Base-by-base conservation (phyloP, 2,329 filamentous ascomycete species). In the Phaeosphaeriaceae sp. region DNA sequence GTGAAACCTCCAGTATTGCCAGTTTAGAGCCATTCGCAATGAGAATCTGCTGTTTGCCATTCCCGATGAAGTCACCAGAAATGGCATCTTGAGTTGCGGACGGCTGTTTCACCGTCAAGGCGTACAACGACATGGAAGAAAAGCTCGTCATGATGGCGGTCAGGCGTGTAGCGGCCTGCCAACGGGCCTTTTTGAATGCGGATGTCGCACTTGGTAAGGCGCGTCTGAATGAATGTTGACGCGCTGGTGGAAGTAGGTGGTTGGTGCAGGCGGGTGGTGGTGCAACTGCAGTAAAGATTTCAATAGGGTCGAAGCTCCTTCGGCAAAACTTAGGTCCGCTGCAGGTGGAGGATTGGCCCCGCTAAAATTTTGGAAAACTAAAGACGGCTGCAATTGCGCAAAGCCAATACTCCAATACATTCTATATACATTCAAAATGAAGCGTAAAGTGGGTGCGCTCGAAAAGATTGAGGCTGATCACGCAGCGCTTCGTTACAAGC, bases 51-150 rank as follows among this genome's bases (percentile, higher is more conserved):
- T 99, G 94, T 77, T 97, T 93, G 78, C 93, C 96, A 58, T 91
- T 96, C 61, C 93, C 92, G 52, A 91, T 87, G 76, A 97, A 97
- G 78, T 97, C 93, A 64, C 94, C 95, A 52, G 96, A 83, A 60
- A 97, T 88, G 58, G 94, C 92, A 77, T 96, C 89, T 42, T 88
- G 92, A 68, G 96, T 86, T 52, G 91, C 89, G 61, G 92, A 92
- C 28, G 94, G 90, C 64, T 90, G 88, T 77, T 97, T 92, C 69
- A 99, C 87, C 63, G 94, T 97, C 79, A 99, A 83, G 68, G 91
- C 94, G 80, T 99, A 99, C 79, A 99, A 87, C 75, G 97, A 97
- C 91, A 97, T 96, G 74, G 93, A 93, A 61, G 92, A 97, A 54
- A 93, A 97, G 73, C 92, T 96, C 80, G 94, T 93, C 94, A 97